Evolutionary conservation across 2,329 filamentous ascomycete genomes (phyloP), one percentile per base, ranked within the genome.

Genomic region (Monilinia fructicola): DNA sequence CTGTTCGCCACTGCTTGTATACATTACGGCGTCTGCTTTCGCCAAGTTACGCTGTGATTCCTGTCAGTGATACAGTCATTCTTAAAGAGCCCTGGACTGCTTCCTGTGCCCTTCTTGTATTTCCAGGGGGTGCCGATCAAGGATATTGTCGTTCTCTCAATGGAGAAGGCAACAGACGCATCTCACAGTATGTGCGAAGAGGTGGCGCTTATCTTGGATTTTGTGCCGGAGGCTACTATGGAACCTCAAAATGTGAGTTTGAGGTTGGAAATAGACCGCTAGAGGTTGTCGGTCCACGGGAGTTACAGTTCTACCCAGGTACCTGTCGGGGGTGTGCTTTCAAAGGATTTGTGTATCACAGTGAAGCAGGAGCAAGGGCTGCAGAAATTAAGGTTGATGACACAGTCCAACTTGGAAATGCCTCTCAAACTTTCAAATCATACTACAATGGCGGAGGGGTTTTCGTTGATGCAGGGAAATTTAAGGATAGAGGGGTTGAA

Each of bases 381-480:
- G 87, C 87, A 0, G 82, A 84, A 67, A 72, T 98, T 55, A 84
- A 82, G 63, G 87, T 95, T 16, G 81, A 85, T 70, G 82, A 81
- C 2, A 80, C 82, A 0, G 86, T 96, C 68, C 77, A 79, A 0
- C 74, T 73, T 9, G 83, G 81, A 0, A 78, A 79, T 4, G 76
- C 90, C 1, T 85, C 88, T 0, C 83, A 86, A 1, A 80, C 82
- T 1, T 91, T 96, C 68, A 81, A 83, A 64, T 89, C 87, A 18
- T 99, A 99, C 76, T 97, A 94, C 77, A 99, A 99, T 73, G 95
- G 95, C 0, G 95, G 95, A 0, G 93, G 95, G 4, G 87, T 96
- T 1, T 99, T 98, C 79, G 91, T 97, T 1, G 89, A 95, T 78
- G 89, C 90, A 1, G 82, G 84, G 3, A 85, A 83, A 54, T 81